Evolutionary conservation across 768 basidiomycete genomes (phyloP).

Genomic region (Chalciporus pseudorubinellus): DNA sequence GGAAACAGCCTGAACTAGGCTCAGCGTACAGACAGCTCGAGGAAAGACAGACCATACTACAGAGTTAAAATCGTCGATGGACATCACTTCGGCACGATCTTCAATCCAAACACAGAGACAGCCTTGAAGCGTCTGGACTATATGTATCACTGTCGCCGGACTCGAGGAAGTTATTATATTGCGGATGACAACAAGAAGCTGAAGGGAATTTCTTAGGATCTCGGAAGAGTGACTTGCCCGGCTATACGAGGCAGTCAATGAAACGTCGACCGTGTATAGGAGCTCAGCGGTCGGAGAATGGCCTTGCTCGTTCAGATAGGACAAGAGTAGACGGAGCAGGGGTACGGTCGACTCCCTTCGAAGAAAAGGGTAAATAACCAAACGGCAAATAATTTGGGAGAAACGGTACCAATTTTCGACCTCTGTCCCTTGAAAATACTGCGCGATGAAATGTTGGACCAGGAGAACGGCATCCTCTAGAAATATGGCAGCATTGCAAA

Average conservation of each 20-base stretch:
- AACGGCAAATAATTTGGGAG: neutral
- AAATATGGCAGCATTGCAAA: conserved; percentile 32
- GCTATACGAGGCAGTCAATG: conserved; percentile 37
- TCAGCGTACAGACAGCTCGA: neutral
- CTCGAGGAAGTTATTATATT: conserved; percentile 31
- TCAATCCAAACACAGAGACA: conserved; percentile 52
- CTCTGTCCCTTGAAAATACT: conserved; percentile 13
- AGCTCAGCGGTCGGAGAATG: conserved; percentile 17
- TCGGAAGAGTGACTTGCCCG: conserved; percentile 23
- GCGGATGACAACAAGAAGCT: conserved; percentile 37
- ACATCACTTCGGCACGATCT: conserved; percentile 42
- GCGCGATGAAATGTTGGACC: conserved; percentile 12
- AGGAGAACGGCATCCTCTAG: conserved; percentile 12
- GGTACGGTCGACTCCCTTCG: conserved; percentile 20
- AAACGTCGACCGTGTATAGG: conserved; percentile 29
- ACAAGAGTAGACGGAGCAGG: conserved; percentile 20
- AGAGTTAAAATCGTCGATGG: conserved; percentile 44
- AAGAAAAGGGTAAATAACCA: conserved; percentile 8
- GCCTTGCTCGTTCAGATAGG: conserved; percentile 4
- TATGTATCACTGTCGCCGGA: conserved; percentile 28
- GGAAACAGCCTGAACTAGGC: conserved; percentile 24
- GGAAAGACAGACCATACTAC: conserved; percentile 38
- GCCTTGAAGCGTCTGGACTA: conserved; percentile 38
- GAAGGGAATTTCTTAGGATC: conserved; percentile 28
- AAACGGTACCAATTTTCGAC: conserved; percentile 22